These are phyloP conservation scores for Phialophora chinensis DNA, from an alignment of 2,329 filamentous ascomycete genomes.

Conservation along the genomic window DNA sequence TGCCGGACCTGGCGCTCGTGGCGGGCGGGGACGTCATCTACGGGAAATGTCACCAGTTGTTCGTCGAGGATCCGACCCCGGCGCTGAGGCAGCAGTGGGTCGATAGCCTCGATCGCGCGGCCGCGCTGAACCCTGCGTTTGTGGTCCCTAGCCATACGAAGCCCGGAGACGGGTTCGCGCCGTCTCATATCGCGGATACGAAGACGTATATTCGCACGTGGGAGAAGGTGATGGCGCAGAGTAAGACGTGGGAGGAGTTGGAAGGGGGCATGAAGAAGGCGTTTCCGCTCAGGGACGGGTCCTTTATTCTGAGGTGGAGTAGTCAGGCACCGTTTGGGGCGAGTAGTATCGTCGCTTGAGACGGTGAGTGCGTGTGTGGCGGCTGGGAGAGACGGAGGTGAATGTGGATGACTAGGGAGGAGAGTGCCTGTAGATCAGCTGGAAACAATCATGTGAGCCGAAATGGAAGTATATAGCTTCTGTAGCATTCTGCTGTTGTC, in stretches of 20 bases:
- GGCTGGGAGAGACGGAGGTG: background rate
- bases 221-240: slow-evolving; percentile 17
- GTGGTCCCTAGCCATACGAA: slow-evolving; percentile 45
- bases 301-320: slow-evolving; percentile 22
- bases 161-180: slow-evolving; percentile 41
- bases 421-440: background rate
- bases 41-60: slow-evolving; percentile 46
- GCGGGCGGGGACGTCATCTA: slow-evolving; percentile 50
- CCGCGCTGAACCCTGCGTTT: slow-evolving; percentile 42
- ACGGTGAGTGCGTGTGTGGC: background rate
- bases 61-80: slow-evolving; percentile 45
- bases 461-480: background rate
- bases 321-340: slow-evolving; percentile 19
- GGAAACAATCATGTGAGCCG: background rate
- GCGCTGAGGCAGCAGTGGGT: slow-evolving; percentile 46
- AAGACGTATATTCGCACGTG: slow-evolving; percentile 41
- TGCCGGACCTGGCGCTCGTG: slow-evolving; percentile 46
- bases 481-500: background rate
- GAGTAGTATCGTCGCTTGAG: background rate
- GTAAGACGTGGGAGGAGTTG: slow-evolving; percentile 17
- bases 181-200: slow-evolving; percentile 40
- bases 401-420: background rate
- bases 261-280: slow-evolving; percentile 14
- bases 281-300: slow-evolving; percentile 16
- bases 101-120: slow-evolving; percentile 40